These are phyloP conservation scores for Blastobotrys peoriensis DNA, from an alignment of 805 yeast genomes.

Conservation along the genomic window DNA sequence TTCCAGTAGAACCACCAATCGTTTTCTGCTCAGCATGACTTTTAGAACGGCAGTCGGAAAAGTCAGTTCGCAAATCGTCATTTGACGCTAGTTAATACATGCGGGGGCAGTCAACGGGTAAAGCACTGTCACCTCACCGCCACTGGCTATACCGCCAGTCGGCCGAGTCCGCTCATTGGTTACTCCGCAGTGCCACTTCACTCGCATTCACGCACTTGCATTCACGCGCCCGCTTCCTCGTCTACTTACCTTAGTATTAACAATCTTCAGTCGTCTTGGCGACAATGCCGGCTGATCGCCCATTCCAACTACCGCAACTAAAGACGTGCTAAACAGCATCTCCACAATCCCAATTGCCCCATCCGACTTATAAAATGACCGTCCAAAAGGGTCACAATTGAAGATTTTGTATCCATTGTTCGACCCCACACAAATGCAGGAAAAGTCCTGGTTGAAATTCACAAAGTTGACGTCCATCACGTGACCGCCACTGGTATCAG, in stretches of 20 bases:
- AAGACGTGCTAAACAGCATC: constrained; percentile 84
- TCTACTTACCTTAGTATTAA: constrained; percentile 61
- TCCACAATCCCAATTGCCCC: constrained; percentile 55
- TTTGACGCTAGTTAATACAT: constrained; percentile 49
- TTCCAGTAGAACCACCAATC: constrained; percentile 68
- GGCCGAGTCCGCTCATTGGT: no score
- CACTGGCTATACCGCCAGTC: no score
- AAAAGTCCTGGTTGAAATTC: constrained; percentile 85
- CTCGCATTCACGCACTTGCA: not conserved
- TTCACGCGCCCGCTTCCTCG: constrained; percentile 1
- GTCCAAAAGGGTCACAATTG: constrained; percentile 84
- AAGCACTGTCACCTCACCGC: no score
- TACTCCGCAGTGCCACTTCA: not conserved
- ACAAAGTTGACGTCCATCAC: constrained; percentile 37
- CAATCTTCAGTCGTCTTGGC: constrained; percentile 75
- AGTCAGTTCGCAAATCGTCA: constrained; percentile 78
- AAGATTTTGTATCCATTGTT: constrained; percentile 62
- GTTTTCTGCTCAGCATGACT: constrained; percentile 72
- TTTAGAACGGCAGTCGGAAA: constrained; percentile 72
- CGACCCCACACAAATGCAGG: constrained; percentile 72
- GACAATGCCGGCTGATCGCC: constrained; percentile 59
- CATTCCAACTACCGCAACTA: constrained; percentile 75
- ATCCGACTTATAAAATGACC: constrained; percentile 46
- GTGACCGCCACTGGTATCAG: no score
- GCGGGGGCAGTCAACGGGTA: no score